Evolutionary conservation across 257 asterid species (phyloP), one percentile per base, ranked within the genome.

Genomic region (Solanum habrochaites): DNA sequence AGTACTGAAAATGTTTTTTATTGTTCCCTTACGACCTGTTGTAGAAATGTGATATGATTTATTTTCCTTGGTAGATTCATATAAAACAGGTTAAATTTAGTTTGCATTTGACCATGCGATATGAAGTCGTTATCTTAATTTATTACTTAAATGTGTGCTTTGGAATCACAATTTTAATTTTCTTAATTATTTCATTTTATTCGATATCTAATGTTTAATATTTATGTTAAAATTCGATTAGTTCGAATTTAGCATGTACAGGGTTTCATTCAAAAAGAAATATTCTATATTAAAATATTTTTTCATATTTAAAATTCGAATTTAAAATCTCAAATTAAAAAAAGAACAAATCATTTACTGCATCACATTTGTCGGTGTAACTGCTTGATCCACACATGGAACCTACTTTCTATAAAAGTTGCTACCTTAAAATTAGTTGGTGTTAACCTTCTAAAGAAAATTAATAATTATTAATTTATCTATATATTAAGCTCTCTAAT

Each of bases 241-340:
- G 10, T 52, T 52, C 0, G 3, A 56, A 56, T 18, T 56, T 56
- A 56, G 0, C 11, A 4, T 56, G 5, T 11, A 4, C 1, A 11
- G 14, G 0, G 0, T 4, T 3, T 56, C n/a, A 56, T 56, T 56
- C 0, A 2, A 1, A 2, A 56, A 1, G 1, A 56, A 56, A 2
- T 0, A 7, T 18, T 18, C 4, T 7, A 18, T 56, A 56, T 18
- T 9, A 2, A 52, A 1, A 6, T 16, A 1, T 6, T 2, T 16
- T 52, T 52, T 16, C 4, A 18, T 52, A 18, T 56, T 56, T 1
- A 18, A 4, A 52, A 52, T 52, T 49, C 6, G 0, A 52, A 52
- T 52, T 52, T 0, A 10, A 56, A 18, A 18, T 56, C 62, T 16
- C 10, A 52, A 2, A 5, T 52, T 52, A 52, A 52, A 1, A 3